A percentile compares a stretch with the other conserved stretches of the same genome.
phyloP scores from a whole-genome alignment of 306 rosid species.

The Quercus gilva region DNA sequence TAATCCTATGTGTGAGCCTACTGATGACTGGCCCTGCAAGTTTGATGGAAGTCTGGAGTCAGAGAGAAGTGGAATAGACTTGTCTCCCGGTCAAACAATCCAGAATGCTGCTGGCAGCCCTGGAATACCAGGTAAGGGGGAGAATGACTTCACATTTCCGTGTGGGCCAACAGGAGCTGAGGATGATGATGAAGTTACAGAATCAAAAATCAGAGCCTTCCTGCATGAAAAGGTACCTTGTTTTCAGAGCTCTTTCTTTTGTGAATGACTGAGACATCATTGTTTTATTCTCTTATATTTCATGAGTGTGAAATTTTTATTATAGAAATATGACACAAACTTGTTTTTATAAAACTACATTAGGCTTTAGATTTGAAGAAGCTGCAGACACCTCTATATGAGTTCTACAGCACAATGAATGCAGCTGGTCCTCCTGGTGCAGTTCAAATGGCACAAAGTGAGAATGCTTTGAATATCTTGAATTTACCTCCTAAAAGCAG shows the following conservation, averaged over 20 bases:
- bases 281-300: constrained; percentile 7
- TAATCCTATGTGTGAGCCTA: constrained; percentile 78
- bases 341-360: constrained; percentile 25
- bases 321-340: constrained; percentile 7
- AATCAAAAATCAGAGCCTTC: constrained; percentile 82
- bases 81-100: constrained; percentile 41
- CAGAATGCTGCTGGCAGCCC: constrained; percentile 27
- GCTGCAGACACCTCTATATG: constrained; percentile 82
- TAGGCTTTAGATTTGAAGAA: constrained; percentile 85
- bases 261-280: constrained; percentile 4
- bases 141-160: constrained; percentile 50
- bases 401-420: constrained; percentile 60
- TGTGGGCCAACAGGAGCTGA: constrained; percentile 58
- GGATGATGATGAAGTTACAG: constrained; percentile 89
- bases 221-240: constrained; percentile 76
- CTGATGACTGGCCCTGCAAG: constrained; percentile 61
- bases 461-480: constrained; percentile 38
- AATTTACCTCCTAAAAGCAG: constrained; percentile 56
- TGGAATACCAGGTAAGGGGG: constrained; percentile 33
- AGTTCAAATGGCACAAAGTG: constrained; percentile 35
- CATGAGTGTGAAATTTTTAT: constrained; percentile 3
- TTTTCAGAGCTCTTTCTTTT: background rate
- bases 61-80: constrained; percentile 42
- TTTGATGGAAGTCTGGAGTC: constrained; percentile 51
- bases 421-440: constrained; percentile 44